Percentiles rank a stretch among this genome's conserved stretches.
Evolutionary conservation across 2,329 filamentous ascomycete species (phyloP).

Genomic region (Aspergillus melleus): DNA sequence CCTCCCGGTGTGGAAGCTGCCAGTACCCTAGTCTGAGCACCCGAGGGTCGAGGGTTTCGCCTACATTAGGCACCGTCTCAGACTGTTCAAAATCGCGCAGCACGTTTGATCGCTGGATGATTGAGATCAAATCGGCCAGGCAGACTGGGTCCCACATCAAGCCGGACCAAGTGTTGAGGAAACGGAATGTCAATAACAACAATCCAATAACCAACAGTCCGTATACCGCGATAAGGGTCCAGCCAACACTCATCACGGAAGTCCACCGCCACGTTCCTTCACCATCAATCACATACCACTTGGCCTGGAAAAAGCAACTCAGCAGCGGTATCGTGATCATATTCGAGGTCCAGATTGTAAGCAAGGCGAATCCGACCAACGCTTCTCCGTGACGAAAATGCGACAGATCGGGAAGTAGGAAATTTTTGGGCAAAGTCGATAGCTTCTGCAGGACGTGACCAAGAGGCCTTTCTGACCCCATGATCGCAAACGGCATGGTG

Average conservation of each 20-base stretch:
- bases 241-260: constrained; percentile 73
- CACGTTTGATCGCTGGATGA: constrained; percentile 79
- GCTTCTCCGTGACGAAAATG: constrained; percentile 69
- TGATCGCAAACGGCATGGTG: constrained; percentile 73
- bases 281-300: constrained; percentile 60
- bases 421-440: constrained; percentile 60
- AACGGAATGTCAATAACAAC: constrained; percentile 62
- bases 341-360: constrained; percentile 74
- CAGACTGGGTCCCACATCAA: constrained; percentile 83
- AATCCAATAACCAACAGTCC: constrained; percentile 62
- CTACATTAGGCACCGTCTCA: constrained; percentile 55
- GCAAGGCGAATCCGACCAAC: constrained; percentile 64
- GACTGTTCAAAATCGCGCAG: constrained; percentile 70
- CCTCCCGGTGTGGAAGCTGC: constrained; percentile 65
- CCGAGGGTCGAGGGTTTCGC: constrained; percentile 55
- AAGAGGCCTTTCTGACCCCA: constrained; percentile 64
- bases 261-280: constrained; percentile 74
- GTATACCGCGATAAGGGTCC: constrained; percentile 76
- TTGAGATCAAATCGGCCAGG: constrained; percentile 74
- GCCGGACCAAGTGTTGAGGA: constrained; percentile 67
- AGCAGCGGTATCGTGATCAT: constrained; percentile 76
- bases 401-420: constrained; percentile 67
- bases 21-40: constrained; percentile 82
- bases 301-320: constrained; percentile 71
- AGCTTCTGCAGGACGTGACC: constrained; percentile 65